Base-by-base conservation (phyloP, 176 grass and related monocot species). In the Carex littledalei region DNA sequence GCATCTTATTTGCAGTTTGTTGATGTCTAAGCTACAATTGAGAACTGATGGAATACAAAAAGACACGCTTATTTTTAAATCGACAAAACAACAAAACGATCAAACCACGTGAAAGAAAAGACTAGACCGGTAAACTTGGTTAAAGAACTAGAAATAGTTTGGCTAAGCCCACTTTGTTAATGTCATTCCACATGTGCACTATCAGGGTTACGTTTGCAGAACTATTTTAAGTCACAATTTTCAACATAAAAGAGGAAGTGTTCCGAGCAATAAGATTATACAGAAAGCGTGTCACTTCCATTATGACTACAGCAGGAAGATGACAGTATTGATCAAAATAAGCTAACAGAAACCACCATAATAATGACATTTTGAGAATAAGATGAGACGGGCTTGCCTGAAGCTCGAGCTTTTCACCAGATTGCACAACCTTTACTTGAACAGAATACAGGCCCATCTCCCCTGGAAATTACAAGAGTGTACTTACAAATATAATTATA, bases 361-460 rank as follows among this genome's bases (percentile, higher is more conserved):
- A 43, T 61, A 3, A 75, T 65, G 34, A 45, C 24, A 32, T 81
- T 70, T 8, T 73, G 12, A 86, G 52, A 11, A 85, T 1, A 24
- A 79, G 14, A 24, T 17, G 62, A 84, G 69, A 84, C 29, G 67
- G 74, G 78, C 67, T 67, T 76, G 92, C 97, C 97, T 99, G 97
- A 34, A 99, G 66, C 79, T 99, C 97, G 21, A 99, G 85, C 67
- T 99, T 99, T 92, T 99, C 96, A 14, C 93, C 96, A 7, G 91
- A 93, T 84, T 90, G 96, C 14, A 87, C 88, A 1, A 78, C 74
- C 87, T 90, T 95, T 32, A 98, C 93, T 82, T 89, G 79, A 67
- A 98, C 85, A 87, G 91, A 89, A 83, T 93, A 98, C 13, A 98
- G 80, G 85, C 94, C 91, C 85, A 92, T 85, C 70, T 98, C 96